Evolutionary conservation across 2,329 filamentous ascomycete species (phyloP), one percentile per base, ranked within the genome.

Genomic region (Xylaria sp.): DNA sequence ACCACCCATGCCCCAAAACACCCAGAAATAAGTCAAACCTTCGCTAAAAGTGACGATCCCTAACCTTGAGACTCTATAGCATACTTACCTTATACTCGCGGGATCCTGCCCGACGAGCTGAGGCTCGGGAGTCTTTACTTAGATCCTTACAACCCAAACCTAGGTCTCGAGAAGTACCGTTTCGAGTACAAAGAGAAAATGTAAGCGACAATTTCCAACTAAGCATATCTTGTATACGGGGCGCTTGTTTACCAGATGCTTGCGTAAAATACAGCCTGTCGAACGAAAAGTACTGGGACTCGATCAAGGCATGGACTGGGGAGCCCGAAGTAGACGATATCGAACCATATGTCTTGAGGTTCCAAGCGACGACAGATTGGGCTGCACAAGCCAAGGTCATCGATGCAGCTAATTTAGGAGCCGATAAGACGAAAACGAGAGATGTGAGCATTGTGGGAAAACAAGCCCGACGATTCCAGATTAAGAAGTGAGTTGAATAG

Each of bases 1-100:
- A 3, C n/a, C 9, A 19, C 37, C 4, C 17, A 13, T 82, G 75
- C 19, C 8, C 31, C 13, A 21, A 46, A 25, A 38, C 7, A 15
- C 54, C 11, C 21, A 1, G 21, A 13, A 33, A 49, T 51, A 19
- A 57, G 25, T 25, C 19, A 40, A 29, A 10, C 21, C 15, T 29
- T 15, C 10, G n/a, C 5, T n/a, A 8, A 13, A 23, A 21, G 19
- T 15, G 15, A 7, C 10, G 15, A 8, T 38, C 21, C 46, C 55
- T 58, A 31, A 58, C 46, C 19, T 3, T 13, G 15, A 27, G 23
- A 19, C 23, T 4, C 17, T 51, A 15, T 43, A 57, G 54, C 60
- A 21, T 60, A 60, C 33, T 31, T 60, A 9, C 60, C 60, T 8
- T 63, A 63, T 35, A 51, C 29, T 33, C 61, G 61, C 8, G 56